Evolutionary conservation across 306 rosid genomes (phyloP), one percentile per base, ranked within the genome.

Genomic region (Prunus kanzakura): DNA sequence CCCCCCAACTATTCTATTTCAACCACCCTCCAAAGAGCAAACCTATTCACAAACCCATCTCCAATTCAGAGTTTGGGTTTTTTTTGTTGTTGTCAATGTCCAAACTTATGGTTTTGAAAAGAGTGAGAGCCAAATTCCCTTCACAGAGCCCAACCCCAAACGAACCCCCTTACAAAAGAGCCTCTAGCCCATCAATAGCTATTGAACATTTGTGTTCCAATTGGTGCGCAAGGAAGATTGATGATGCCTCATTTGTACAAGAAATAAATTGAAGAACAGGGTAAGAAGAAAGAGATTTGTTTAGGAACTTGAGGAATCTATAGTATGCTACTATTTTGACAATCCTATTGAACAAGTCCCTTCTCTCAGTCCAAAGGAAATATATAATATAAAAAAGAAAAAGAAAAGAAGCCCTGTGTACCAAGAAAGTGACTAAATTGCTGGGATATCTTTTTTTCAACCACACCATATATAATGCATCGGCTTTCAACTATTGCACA

Each of bases 401-500:
- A 13, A 13, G 2, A 10, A 18, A 16, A 52, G 1, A 32, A 23
- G 57, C 60, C 54, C 70, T 49, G 77, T 57, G 77, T 23, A 23
- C 19, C 9, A 16, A 16, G 60, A 69, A 60, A 69, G 69, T 61
- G 72, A 75, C 60, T 62, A 25, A 58, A 35, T 12, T 76, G 23
- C 50, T 25, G 64, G 70, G 54, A 49, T 11, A 15, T n/a, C 25
- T 55, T 62, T 57, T 27, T 75, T 72, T 46, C 52, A 30, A 18
- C 46, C 71, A 47, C 83, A 47, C 83, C 71, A 47, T 69, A 63
- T 23, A 35, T 35, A 50, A 69, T 74, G 30, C 41, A 23, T 69
- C 43, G 64, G 81, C 54, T n/a, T 78, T 56, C 64, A 6, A 69
- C 79, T 60, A 64, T 71, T 75, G 75, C 78, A 71, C 77, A 79